Base-by-base conservation (phyloP, 176 grass and related monocot species). In the Musa itinerans region DNA sequence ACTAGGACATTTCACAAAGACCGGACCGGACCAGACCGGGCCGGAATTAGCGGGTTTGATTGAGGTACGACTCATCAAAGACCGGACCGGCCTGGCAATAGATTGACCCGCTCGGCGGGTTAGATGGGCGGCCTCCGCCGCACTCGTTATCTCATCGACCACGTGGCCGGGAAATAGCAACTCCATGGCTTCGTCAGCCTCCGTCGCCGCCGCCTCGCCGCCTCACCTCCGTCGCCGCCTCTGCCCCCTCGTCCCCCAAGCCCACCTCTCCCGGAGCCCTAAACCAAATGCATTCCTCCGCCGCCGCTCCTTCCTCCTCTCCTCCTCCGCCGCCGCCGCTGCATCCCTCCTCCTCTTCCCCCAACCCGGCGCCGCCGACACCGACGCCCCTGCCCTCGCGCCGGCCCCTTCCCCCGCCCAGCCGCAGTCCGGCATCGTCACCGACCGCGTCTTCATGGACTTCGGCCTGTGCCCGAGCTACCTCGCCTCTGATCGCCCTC, bases 401-500 rank as follows among this genome's bases (percentile, higher is more conserved):
- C 67, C 80, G 1, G 51, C 92, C 16, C 21, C 78, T 25, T 15
- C 66, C 7, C 56, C 74, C 14, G 58, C 64, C 49, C 80, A 80
- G 12, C 54, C 82, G 23, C 23, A 69, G 68, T 74, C 83, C 74
- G 76, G 88, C 79, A 59, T 67, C 27, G 84, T 96, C 72, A 96
- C 92, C 70, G 92, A 96, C 66, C 86, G 84, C 54, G 85, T 97
- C 63, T 97, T 89, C 86, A 90, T 97, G 85, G 93, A 97, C 77
- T 97, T 97, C 68, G 86, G 85, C 77, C 63, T 97, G 52, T 97
- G 93, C 52, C 87, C 93, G 11, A 92, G 87, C 79, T 89, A 85
- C 78, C 89, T 92, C 70, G 86, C 83, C 72, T 79, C 88, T 54
- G 93, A 97, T 71, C 87, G 93, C 53, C 48, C 81, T 61, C 73